Evolutionary conservation across 306 rosid species (phyloP), one percentile per base, ranked within the genome.

Genomic region (Rosa chinensis): DNA sequence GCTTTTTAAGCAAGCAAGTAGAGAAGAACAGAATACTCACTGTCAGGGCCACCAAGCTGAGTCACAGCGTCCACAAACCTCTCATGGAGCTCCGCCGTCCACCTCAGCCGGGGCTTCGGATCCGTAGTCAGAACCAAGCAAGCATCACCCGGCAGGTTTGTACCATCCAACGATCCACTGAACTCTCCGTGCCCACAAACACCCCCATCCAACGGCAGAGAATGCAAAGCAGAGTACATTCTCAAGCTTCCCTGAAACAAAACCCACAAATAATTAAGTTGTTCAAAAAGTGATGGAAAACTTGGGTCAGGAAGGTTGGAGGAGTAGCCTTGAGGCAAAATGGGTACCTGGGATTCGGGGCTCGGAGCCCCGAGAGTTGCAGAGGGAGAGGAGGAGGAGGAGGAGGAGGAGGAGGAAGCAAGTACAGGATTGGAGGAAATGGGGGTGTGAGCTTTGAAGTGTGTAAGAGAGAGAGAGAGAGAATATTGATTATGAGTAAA

Each of bases 31-130:
- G 8, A 69, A 73, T 49, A 88, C 92, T 79, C 66, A 88, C 92
- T 88, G 73, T 88, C 92, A 32, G 92, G 87, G 67, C 92, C 92
- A 66, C 92, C 92, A 64, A 88, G 92, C 79, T 88, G 92, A 68
- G 92, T 84, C 50, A 88, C 89, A 76, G 92, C 92, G 48, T 88
- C 92, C 20, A 88, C 85, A 62, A 88, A 88, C 82, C 92, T 81
- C 78, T 88, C 92, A 43, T 88, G 92, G 67, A 88, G 92, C 89
- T 88, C 92, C 48, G 80, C 79, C n/a, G 92, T 88, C 92, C 92
- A 88, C 50, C 92, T 83, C 37, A 88, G 85, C 45, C 91, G 82
- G 35, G 91, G 91, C 79, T 88, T 88, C 20, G 91, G 91, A 85
- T 88, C 91, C 77, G 92, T 70, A 14, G 92, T 86, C 21, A 88